Conservation (phyloP, 2,329 filamentous ascomycete species). For the Penicillium italicum region DNA sequence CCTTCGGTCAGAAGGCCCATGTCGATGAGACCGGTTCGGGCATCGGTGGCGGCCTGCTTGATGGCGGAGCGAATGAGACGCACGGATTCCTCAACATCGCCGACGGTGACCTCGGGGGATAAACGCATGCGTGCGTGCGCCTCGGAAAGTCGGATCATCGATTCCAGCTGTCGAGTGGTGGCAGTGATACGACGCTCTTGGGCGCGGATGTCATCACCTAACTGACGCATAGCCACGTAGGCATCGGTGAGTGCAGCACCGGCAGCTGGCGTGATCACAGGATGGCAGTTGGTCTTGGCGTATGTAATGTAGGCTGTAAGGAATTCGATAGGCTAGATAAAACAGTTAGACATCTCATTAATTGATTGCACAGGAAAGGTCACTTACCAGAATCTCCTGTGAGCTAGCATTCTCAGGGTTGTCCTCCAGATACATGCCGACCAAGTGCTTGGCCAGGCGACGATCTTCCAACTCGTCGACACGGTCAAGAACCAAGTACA, state of each 20-base stretch:
- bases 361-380: background rate
- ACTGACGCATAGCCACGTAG: constrained; percentile 92
- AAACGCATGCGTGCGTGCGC: constrained; percentile 98
- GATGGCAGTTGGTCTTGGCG: constrained; percentile 80
- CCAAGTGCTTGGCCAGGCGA: constrained; percentile 82
- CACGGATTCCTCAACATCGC: constrained; percentile 85
- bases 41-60: constrained; percentile 95
- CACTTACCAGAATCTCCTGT: constrained; percentile 74
- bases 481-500: constrained; percentile 92
- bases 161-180: constrained; percentile 93
- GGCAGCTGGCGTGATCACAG: constrained; percentile 73
- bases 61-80: constrained; percentile 89
- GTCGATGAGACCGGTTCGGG: constrained; percentile 86
- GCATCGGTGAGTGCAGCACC: constrained; percentile 78
- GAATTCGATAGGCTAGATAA: constrained; percentile 79
- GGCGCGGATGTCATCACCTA: constrained; percentile 81
- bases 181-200: constrained; percentile 96
- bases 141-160: constrained; percentile 95
- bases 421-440: constrained; percentile 96
- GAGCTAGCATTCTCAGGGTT: constrained; percentile 75
- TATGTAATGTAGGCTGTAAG: constrained; percentile 97
- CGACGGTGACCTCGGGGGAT: constrained; percentile 66
- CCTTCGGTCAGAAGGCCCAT: constrained; percentile 95
- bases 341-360: constrained; percentile 13
- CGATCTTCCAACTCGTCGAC: constrained; percentile 88